Evolutionary conservation across 352 stramenopile genomes (phyloP), one percentile per base, ranked within the genome.

Genomic region (Phytophthora nicotianae): DNA sequence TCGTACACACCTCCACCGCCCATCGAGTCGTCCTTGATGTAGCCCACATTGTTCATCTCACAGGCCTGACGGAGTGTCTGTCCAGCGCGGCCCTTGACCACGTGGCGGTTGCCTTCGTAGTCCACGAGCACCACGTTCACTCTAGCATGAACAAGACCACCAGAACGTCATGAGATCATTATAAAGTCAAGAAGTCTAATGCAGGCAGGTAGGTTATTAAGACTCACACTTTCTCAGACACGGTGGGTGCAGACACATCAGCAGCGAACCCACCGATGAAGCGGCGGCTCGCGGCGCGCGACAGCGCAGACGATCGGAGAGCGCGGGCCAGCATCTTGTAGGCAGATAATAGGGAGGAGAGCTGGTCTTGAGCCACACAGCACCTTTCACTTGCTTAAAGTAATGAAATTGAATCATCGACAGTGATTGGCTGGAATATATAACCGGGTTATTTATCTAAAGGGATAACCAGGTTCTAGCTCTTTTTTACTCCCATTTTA

Each of bases 1-100:
- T 83, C 79, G 75, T 86, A 79, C 40, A 58, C 20, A 62, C 85
- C 88, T 43, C 88, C 88, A 57, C 86, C 88, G 64, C 86, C 86
- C 56, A 85, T 81, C 43, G 88, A 92, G 74, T 96, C 88, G 77
- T 95, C 86, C 70, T 95, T 92, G 71, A 96, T 56, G 53, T 91
- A 74, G 41, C 52, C 40, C 42, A 94, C 69, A 49, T 77, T 71
- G 70, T 85, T 90, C 74, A 93, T 88, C 70, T 89, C 81, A 56
- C 86, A 96, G 56, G 85, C 88, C 59, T 96, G 61, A 50, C 79
- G 83, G 62, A 96, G 75, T 50, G 86, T 93, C 74, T 95, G 86
- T 27, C 88, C 88, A 54, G 83, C 73, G 50, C 86, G 88, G 38
- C 88, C 88, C 68, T 91, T 74, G 26, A 95, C 66, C 47, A 90